Evolutionary conservation across 257 asterid genomes (phyloP), one percentile per base, ranked within the genome.

Genomic region (Mitragyna speciosa): DNA sequence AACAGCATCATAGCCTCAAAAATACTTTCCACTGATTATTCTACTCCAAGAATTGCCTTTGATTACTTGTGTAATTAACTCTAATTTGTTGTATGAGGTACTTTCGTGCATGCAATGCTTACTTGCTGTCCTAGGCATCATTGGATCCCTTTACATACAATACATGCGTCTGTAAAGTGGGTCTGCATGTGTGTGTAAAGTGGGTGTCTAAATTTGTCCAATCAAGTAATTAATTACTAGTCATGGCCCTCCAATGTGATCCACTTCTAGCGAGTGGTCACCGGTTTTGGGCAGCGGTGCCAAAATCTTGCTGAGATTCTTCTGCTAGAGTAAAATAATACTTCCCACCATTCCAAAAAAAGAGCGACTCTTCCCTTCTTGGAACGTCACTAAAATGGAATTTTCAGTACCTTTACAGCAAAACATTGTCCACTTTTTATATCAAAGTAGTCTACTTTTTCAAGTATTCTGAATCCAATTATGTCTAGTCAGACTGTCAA

Each of bases 41-140:
- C 98, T 52, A 88, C 91, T 28, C 98, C 98, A 19, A 78, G 51
- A 0, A 49, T 89, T 28, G 33, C 90, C 63, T 89, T 91, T 8
- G 83, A 87, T 80, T 90, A 87, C 91, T 94, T 94, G 77, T 93
- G 98, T 74, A 87, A 82, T 26, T 92, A 87, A 91, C 76, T 15
- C 61, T 26, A 11, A 51, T 19, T 10, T 11, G 1, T 6, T 56
- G 12, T 22, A 56, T 56, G 26, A 19, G 6, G 10, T n/a, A 56
- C 26, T 19, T 19, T 20, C 20, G 64, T 56, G 64, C n/a, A 43
- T 2, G 47, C 54, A 31, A n/a, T 33, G n/a, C 14, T 28, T 11
- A 10, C 31, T 7, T 5, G 17, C 30, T 8, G 20, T 49, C 77
- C 76, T 58, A n/a, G 31, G 39, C 51, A 56, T n/a, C 8, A 54